Evolutionary conservation across 179 eudicot genomes (phyloP).

Genomic region (Actinidia chinensis): DNA sequence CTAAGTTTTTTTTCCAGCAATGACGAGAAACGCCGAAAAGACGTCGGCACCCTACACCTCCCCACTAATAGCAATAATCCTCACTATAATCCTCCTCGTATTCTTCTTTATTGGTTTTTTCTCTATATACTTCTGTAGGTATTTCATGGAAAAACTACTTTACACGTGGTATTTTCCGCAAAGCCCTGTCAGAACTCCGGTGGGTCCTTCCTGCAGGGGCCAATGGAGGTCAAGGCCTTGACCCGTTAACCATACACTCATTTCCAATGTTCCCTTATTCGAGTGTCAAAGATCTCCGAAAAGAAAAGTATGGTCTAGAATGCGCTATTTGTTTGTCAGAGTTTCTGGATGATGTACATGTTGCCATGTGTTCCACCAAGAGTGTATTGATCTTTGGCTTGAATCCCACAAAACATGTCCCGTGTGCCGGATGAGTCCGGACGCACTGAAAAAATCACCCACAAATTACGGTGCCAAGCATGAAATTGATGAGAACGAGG

Average conservation of each 20-base stretch:
- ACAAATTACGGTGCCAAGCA: neutral
- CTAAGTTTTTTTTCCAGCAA: slow-evolving; percentile 17
- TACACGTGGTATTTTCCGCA: slow-evolving; percentile 34
- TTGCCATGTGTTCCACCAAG: slow-evolving; percentile 71
- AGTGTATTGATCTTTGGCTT: slow-evolving; percentile 77
- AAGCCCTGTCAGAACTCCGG: slow-evolving; percentile 31
- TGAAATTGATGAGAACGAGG: slow-evolving; percentile 16
- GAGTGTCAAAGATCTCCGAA: slow-evolving; percentile 45
- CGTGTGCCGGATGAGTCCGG: slow-evolving; percentile 55
- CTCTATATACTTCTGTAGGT: slow-evolving; percentile 62
- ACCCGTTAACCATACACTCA: slow-evolving; percentile 35
- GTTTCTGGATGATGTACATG: slow-evolving; percentile 48
- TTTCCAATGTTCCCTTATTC: slow-evolving; percentile 59
- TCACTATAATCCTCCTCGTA: slow-evolving; percentile 49
- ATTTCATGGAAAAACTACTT: slow-evolving; percentile 47
- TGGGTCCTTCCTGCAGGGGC: slow-evolving; percentile 27
- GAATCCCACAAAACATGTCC: slow-evolving; percentile 68
- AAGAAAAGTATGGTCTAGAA: slow-evolving; percentile 58
- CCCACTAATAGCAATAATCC: slow-evolving; percentile 52
- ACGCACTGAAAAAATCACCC: neutral
- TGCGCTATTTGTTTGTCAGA: slow-evolving; percentile 79
- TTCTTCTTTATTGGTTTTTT: slow-evolving; percentile 58
- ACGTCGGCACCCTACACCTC: slow-evolving; percentile 26
- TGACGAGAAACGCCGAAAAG: slow-evolving; percentile 30
- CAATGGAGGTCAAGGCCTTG: slow-evolving; percentile 38